Conservation (phyloP, 306 rosid genomes). For the Pachyrhizus erosus region DNA sequence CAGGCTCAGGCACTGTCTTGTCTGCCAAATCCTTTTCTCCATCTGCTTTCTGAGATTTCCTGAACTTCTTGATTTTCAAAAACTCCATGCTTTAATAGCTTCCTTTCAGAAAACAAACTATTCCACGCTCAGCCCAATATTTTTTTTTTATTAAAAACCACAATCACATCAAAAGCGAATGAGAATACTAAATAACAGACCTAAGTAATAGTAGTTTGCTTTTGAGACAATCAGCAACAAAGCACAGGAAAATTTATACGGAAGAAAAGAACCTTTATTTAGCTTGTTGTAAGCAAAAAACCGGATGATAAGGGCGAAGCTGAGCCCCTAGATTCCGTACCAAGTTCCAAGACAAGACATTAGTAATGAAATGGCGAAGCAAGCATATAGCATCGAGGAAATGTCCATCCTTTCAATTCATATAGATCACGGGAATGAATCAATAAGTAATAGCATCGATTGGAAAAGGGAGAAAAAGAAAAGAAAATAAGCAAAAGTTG, state of each 20-base stretch:
- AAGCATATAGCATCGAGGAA: background rate
- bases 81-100: conserved; percentile 61
- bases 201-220: background rate
- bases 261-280: background rate
- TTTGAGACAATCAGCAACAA: background rate
- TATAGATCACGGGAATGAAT: conserved; percentile 1
- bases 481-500: background rate
- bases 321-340: conserved; percentile 26
- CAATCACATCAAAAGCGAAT: conserved; percentile 28
- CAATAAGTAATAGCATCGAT: background rate
- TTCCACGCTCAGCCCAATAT: background rate
- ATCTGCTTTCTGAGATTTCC: conserved; percentile 64
- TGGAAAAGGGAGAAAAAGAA: background rate
- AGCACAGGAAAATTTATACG: background rate
- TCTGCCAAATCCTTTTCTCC: conserved; percentile 52
- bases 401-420: conserved; percentile 14
- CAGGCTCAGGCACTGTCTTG: conserved; percentile 54
- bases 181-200: background rate
- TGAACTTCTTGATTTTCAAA: conserved; percentile 73
- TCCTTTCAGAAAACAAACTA: conserved; percentile 34
- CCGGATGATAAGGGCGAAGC: background rate
- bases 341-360: conserved; percentile 39
- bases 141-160: conserved; percentile 26
- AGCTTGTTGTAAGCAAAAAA: conserved; percentile 22
- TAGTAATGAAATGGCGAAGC: conserved; percentile 40